Base-by-base conservation (phyloP, 2,329 filamentous ascomycete genomes). In the Alternaria conjuncta region DNA sequence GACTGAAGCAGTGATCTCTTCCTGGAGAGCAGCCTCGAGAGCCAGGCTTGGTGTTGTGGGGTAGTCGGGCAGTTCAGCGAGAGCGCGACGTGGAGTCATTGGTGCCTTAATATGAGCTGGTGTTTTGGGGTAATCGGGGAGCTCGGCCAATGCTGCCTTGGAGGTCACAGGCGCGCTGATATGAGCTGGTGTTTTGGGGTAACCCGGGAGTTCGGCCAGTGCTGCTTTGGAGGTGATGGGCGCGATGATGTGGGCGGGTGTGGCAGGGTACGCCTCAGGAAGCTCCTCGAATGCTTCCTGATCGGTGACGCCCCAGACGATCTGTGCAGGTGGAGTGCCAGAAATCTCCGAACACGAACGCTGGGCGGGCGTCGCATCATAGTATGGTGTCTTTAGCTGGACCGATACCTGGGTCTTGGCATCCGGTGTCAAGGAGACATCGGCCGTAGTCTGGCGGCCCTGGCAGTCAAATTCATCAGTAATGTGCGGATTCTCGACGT, bases 1-100 rank as follows among this genome's bases (percentile, higher is more conserved):
- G 26, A 71, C 66, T 4, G 72, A 74, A 23, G 70, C 67, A 15
- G 60, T 65, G 47, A 73, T 74, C 57, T 74, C 71, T 49, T 71
- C 69, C 32, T 74, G 72, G 13, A 74, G 64, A 15, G 72, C 72
- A 46, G 68, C 67, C 54, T 74, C 72, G n/a, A 73, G 67, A 6
- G 65, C 71, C 53, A 70, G 46, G 3, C 71, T 66, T 32, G 72
- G 72, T 10, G 71, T 74, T 25, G 66, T 71, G 12, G 71, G 71
- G 49, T 71, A 73, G 23, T 61, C 56, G 43, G 72, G 70, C 4
- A 75, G 59, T 46, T 75, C 71, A 59, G 63, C 66, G n/a, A 75
- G 60, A 55, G 70, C 71, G 20, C 69, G 64, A 20, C 56, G 63
- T 20, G 68, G 68, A 50, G 61, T 68, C 30, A 73, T 57, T 2